A percentile compares a stretch with the other conserved stretches of the same genome.
phyloP scores from a whole-genome alignment of 2,329 filamentous ascomycete species.

The Cryphonectria japonica region DNA sequence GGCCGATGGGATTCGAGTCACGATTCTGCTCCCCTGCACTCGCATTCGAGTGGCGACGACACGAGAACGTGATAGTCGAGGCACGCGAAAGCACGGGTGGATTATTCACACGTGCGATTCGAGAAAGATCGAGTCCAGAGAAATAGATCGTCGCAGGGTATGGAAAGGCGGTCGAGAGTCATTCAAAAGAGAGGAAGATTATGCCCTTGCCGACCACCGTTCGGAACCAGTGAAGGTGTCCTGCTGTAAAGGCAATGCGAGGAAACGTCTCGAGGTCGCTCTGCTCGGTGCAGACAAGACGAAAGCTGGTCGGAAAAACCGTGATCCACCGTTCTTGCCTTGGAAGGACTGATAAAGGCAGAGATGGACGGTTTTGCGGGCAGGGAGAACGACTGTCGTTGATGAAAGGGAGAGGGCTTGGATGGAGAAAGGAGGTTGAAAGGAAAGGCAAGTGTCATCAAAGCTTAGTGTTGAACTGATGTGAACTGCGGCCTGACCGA shows the following conservation, averaged over 20 bases:
- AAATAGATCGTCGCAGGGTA: neutral
- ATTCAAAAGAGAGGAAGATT: conserved; percentile 7
- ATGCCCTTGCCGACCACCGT: conserved; percentile 26
- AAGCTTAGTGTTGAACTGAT: neutral
- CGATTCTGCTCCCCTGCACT: neutral
- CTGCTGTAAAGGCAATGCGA: conserved; percentile 25
- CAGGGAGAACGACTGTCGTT: conserved; percentile 21
- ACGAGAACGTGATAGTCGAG: neutral
- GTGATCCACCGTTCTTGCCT: conserved; percentile 23
- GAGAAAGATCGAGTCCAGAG: neutral
- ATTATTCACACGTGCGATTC: neutral
- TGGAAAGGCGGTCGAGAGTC: neutral
- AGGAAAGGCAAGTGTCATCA: conserved; percentile 1
- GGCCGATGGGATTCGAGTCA: conserved; percentile 21
- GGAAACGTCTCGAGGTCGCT: conserved; percentile 16
- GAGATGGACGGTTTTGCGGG: conserved; percentile 19
- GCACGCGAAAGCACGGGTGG: neutral
- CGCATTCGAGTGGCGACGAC: neutral
- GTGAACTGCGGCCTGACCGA: conserved; percentile 4
- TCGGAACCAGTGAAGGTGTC: conserved; percentile 30
- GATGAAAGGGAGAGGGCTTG: conserved; percentile 5
- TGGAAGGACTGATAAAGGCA: conserved; percentile 14
- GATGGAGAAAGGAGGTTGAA: conserved; percentile 8
- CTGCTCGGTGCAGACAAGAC: conserved; percentile 23
- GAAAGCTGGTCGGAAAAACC: conserved; percentile 26